Evolutionary conservation across 2,329 filamentous ascomycete genomes (phyloP).

Genomic region (Myriosclerotinia scirpicola): DNA sequence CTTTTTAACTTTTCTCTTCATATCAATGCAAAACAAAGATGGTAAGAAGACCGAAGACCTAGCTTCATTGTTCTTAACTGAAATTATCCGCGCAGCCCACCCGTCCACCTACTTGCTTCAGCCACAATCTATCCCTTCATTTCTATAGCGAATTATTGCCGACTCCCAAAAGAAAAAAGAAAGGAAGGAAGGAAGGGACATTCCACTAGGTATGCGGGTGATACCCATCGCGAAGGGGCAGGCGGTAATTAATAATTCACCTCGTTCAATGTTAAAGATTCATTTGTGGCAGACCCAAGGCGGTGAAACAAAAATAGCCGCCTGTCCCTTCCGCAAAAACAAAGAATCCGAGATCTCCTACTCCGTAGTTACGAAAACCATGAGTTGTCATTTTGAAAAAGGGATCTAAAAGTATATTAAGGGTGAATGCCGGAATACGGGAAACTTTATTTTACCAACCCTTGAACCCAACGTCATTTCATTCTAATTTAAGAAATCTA

Average conservation of each 20-base stretch:
- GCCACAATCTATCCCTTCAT: background rate
- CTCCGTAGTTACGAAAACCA: too few species aligned
- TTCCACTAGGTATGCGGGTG: too few species aligned
- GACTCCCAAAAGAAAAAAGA: background rate
- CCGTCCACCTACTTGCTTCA: background rate
- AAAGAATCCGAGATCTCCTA: too few species aligned
- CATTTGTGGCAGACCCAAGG: background rate
- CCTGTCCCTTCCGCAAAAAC: too few species aligned
- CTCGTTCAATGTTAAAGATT: background rate
- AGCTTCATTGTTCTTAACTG: background rate
- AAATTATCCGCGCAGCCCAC: too few species aligned
- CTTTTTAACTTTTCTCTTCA: background rate
- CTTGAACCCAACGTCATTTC: background rate
- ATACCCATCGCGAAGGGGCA: too few species aligned
- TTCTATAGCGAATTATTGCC: background rate
- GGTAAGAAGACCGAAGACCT: background rate
- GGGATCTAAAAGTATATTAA: background rate
- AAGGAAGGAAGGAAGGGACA: background rate
- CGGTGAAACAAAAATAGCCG: too few species aligned
- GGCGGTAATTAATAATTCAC: too few species aligned
- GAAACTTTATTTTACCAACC: background rate
- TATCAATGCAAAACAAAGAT: background rate
- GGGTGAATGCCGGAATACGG: background rate
- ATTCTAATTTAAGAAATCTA: conserved; percentile 13
- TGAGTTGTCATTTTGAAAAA: background rate